A percentile compares a stretch with the other conserved stretches of the same genome.
These are phyloP conservation scores for Cubamyces lactineus DNA, from an alignment of 768 basidiomycete genomes.

Conservation along the genomic window DNA sequence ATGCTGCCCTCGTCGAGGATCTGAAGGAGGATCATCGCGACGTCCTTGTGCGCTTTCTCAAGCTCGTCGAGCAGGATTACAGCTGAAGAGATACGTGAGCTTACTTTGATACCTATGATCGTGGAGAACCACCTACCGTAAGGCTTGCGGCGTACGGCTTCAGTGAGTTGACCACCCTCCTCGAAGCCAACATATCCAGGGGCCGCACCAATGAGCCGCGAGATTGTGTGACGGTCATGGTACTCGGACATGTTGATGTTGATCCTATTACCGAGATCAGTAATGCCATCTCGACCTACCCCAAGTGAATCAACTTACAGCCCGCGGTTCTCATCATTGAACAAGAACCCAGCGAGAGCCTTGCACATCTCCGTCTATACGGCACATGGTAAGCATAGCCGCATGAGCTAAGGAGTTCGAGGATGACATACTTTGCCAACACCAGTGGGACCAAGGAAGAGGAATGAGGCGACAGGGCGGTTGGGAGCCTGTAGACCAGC, in stretches of 20 bases:
- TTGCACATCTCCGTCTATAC: slow-evolving; percentile 85
- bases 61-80: slow-evolving; percentile 70
- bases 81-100: slow-evolving; percentile 37
- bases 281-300: not conserved
- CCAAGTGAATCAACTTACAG: slow-evolving; percentile 53
- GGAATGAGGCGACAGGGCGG: slow-evolving; percentile 89
- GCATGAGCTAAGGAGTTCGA: not conserved
- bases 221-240: slow-evolving; percentile 90
- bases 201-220: slow-evolving; percentile 87
- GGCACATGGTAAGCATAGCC: slow-evolving; percentile 6
- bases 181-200: slow-evolving; percentile 88
- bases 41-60: slow-evolving; percentile 89
- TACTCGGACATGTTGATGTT: slow-evolving; percentile 98
- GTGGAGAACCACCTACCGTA: slow-evolving; percentile 44
- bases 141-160: slow-evolving; percentile 64
- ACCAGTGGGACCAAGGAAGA: slow-evolving; percentile 89
- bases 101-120: too few relatives aligned
- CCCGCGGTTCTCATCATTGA: slow-evolving; percentile 85
- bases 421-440: slow-evolving; percentile 67
- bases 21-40: slow-evolving; percentile 88
- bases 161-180: slow-evolving; percentile 71
- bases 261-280: slow-evolving; percentile 49
- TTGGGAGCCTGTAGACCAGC: slow-evolving; percentile 89
- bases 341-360: slow-evolving; percentile 84
- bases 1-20: slow-evolving; percentile 89